Base-by-base conservation (phyloP, 202 grass and related monocot species). In the Dendrocalamus latiflorus region DNA sequence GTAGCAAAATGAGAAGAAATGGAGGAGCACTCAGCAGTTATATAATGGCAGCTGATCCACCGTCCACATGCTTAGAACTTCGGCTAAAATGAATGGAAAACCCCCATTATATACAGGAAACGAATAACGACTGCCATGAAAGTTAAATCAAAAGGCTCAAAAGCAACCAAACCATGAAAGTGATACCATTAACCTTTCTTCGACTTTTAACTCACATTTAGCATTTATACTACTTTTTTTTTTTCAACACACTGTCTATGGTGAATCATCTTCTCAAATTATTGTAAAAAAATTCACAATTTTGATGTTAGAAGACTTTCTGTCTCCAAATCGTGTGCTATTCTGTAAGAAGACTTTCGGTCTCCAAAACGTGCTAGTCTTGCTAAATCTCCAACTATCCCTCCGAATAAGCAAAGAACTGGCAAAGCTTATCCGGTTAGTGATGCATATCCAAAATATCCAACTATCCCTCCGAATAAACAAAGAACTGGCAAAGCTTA, bases 341-440 rank as follows among this genome's bases (percentile, higher is more conserved):
- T 59, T 59, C 2, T 50, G 6, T 59, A 62, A 21, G 47, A 74
- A 15, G 49, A 55, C 20, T 33, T 68, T 1, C 63, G 22, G 12
- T 54, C 14, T 44, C 57, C 48, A 17, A 49, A 78, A 66, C 12
- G 16, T 30, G n/a, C 57, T 13, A 25, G 48, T 75, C n/a, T 75
- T 59, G 15, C n/a, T 28, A 56, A 81, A 59, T 21, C 64, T 65
- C 1, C 5, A 76, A 44, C 15, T 70, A 70, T 43, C 65, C 42
- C 59, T 55, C 44, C 8, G 59, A 79, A 42, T 18, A 88, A 84
- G n/a, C n/a, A n/a, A n/a, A n/a, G n/a, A n/a, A n/a, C n/a, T n/a
- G n/a, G n/a, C n/a, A n/a, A n/a, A n/a, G n/a, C n/a, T n/a, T n/a
- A n/a, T n/a, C n/a, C n/a, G n/a, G n/a, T n/a, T n/a, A n/a, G n/a